Evolutionary conservation across 139 green algal species (phyloP).

Genomic region (Coccomyxa sp.): DNA sequence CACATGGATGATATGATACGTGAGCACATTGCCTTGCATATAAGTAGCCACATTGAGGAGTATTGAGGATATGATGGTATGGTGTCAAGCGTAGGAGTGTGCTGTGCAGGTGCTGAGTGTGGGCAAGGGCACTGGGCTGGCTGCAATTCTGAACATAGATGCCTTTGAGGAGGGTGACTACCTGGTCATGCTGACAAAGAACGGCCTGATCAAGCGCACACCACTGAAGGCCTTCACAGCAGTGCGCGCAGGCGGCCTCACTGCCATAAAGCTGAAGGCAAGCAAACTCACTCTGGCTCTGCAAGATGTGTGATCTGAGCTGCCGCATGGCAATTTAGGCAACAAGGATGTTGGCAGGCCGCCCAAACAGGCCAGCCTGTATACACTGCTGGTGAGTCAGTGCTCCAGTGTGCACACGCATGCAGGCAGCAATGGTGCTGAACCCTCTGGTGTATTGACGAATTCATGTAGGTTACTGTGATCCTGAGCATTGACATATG

Average conservation of each 20-base stretch:
- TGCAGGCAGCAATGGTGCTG: not conserved
- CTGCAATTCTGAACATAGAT: constrained; percentile 49
- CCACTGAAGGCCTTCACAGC: constrained; percentile 42
- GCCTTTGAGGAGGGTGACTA: constrained; percentile 21
- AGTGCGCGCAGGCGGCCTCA: constrained; percentile 24
- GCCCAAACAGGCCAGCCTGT: not conserved
- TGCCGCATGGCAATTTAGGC: not conserved
- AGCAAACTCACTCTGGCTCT: not conserved
- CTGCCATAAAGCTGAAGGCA: constrained; percentile 41
- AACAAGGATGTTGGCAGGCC: not conserved
- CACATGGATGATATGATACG: not conserved
- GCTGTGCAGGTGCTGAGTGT: constrained; percentile 61
- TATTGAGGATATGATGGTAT: not conserved
- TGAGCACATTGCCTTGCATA: not conserved
- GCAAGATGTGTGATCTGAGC: not conserved
- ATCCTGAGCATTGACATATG: not conserved
- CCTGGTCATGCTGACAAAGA: constrained; percentile 59
- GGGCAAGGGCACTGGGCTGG: constrained; percentile 33
- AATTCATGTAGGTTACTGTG: not conserved
- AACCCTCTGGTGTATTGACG: not conserved
- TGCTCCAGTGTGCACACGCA: not conserved
- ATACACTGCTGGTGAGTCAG: not conserved
- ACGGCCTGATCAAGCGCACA: constrained; percentile 64
- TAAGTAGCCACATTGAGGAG: not conserved
- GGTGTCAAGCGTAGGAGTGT: not conserved